phyloP scores from a whole-genome alignment of 148 eudicot genomes.

The Rhododendron henanense region DNA sequence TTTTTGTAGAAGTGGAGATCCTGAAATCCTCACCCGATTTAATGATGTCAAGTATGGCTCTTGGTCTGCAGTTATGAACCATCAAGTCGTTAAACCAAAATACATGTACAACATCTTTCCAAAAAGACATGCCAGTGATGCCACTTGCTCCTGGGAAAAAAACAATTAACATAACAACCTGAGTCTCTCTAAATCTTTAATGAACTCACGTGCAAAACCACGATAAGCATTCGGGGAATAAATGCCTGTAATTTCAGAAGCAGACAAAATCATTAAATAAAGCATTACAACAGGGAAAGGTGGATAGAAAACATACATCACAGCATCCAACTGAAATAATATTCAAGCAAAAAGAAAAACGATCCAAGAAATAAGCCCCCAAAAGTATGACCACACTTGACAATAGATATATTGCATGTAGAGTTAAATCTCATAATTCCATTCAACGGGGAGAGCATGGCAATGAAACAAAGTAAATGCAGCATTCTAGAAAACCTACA shows the following conservation, averaged over 20 bases:
- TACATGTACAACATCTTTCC: background rate
- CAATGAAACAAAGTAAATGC: background rate
- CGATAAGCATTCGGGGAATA: conserved; percentile 99
- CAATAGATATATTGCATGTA: background rate
- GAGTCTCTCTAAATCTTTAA: conserved; percentile 92
- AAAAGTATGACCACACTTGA: background rate
- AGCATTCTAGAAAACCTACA: background rate
- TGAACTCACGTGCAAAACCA: conserved; percentile 98
- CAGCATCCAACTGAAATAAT: background rate
- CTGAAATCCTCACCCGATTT: conserved; percentile 94
- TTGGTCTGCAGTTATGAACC: conserved; percentile 50
- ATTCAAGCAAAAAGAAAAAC: background rate
- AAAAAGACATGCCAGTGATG: background rate
- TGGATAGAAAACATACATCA: background rate
- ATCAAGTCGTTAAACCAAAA: conserved; percentile 9
- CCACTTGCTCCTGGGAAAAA: background rate
- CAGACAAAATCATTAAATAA: background rate
- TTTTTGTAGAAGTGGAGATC: conserved; percentile 85
- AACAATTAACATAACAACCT: conserved; percentile 39
- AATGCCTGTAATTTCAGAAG: conserved; percentile 51
- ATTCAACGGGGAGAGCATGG: background rate
- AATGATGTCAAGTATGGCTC: conserved; percentile 94
- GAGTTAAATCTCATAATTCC: background rate
- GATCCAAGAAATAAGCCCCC: background rate
- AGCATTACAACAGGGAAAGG: background rate